Base-by-base conservation (phyloP, 257 asterid species). In the Osmanthus fragrans region DNA sequence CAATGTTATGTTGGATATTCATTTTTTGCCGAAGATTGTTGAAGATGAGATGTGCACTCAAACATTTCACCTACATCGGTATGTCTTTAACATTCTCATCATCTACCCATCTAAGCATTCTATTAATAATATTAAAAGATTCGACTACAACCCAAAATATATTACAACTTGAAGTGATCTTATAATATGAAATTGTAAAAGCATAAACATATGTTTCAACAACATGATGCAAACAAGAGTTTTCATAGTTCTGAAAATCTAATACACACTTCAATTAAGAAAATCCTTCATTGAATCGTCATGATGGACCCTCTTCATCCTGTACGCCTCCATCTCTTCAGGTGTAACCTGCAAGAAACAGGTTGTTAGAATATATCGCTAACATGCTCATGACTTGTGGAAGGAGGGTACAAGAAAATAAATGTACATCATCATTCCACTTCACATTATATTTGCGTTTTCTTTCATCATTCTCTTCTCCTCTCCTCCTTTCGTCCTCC, bases 241-340 rank as follows among this genome's bases (percentile, higher is more conserved):
- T 39, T 39, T 39, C 45, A 9, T 40, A 40, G 47, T 40, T 39
- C 45, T 39, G 11, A 32, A 37, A 4, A 40, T 66, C 51, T 16
- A 25, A 72, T 27, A 45, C 34, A 36, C 51, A 0, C 11, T 8
- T 87, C 82, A 88, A 73, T 86, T 82, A 79, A 89, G 75, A 80
- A 94, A 94, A 36, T 89, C 96, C 79, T 89, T 94, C 97, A 92
- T 92, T 12, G 97, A 97, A 81, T 94, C 97, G 64, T 92, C 96
- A 1, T 89, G 92, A 72, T 89, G 97, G 73, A 92, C 65, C 85
- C 83, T 90, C 92, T 90, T 94, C 95, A 92, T 90, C 85, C 92
- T 88, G 81, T 85, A 92, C 4, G 96, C 96, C 78, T 94, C 97
- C 96, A 90, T 94, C 6, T 94, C 96, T 75, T 90, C 97, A 13